These are phyloP conservation scores for Ogataea naganishii DNA, from an alignment of 805 yeast genomes.

Conservation along the genomic window DNA sequence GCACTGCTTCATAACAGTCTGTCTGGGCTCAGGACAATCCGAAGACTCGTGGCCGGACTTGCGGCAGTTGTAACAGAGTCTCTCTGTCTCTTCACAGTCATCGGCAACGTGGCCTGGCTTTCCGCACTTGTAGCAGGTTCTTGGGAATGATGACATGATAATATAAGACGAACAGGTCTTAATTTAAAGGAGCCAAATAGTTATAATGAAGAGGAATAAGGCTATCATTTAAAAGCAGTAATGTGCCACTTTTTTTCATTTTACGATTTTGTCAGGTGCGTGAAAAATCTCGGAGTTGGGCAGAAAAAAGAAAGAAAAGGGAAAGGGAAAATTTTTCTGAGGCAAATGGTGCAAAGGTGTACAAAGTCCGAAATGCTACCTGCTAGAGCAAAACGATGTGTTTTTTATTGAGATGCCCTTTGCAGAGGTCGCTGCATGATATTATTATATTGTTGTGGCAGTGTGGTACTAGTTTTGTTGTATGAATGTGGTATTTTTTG, in stretches of 20 bases:
- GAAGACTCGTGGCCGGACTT: conserved; percentile 83
- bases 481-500: no score
- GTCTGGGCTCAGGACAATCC: conserved; percentile 85
- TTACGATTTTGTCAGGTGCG: no score
- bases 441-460: no score
- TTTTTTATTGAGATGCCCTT: background rate
- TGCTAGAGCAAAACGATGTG: background rate
- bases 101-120: conserved; percentile 88
- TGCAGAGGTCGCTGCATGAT: no score
- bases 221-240: background rate
- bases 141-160: conserved; percentile 30
- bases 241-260: background rate
- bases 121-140: conserved; percentile 89
- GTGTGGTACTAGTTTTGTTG: no score
- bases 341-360: background rate
- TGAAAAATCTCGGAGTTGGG: no score
- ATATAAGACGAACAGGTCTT: background rate
- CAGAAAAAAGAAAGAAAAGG: no score
- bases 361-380: conserved; percentile 1
- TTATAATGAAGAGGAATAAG: background rate
- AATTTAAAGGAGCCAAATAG: background rate
- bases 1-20: conserved; percentile 79
- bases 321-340: conserved; percentile 1
- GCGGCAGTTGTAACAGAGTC: conserved; percentile 89
- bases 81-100: conserved; percentile 74